Evolutionary conservation across 495 filamentous ascomycete species (phyloP), one percentile per base, ranked within the genome.

Genomic region (Viridothelium virens): DNA sequence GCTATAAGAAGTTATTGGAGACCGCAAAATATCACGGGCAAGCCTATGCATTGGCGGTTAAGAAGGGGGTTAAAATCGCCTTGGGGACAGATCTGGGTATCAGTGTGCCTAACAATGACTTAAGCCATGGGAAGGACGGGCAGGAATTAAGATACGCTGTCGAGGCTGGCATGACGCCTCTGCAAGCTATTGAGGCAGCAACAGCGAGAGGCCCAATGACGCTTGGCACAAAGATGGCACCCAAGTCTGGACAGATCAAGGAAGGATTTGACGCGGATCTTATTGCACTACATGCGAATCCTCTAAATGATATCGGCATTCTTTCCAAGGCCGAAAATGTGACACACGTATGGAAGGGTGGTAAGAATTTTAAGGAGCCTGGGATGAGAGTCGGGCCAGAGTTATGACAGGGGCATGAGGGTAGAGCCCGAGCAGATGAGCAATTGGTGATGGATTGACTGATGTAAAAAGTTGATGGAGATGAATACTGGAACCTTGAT

Each of bases 121-220:
- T 79, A 1, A 36, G 63, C 6, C 78, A 77, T 39, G 81, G 78
- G 0, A 74, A 77, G 46, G 81, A 81, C 63, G 82, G 79, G 4
- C 73, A 75, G 64, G 82, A 84, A 65, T 62, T 84, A 37, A 74
- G 76, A 7, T 79, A 77, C 61, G 81, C 82, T 11, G 79, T 83
- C 37, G 72, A 81, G 65, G 79, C 78, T 11, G 81, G 81, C 0
- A 73, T 84, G 77, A 80, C 74, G 46, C 78, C 76, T 2, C 69
- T 84, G n/a, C 72, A 81, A 53, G 82, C 82, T 12, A 82, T 84
- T 65, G 79, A 83, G 66, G 79, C 80, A 4, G 80, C 79, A 46
- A 84, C 82, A 12, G 81, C 81, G 4, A 83, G 77, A 46, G 77
- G 77, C 6, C 69, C 69, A 1, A 12, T 68, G 18, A 68, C 69